Base-by-base conservation (phyloP, 2,329 filamentous ascomycete species). In the Leptographium radiaticola region DNA sequence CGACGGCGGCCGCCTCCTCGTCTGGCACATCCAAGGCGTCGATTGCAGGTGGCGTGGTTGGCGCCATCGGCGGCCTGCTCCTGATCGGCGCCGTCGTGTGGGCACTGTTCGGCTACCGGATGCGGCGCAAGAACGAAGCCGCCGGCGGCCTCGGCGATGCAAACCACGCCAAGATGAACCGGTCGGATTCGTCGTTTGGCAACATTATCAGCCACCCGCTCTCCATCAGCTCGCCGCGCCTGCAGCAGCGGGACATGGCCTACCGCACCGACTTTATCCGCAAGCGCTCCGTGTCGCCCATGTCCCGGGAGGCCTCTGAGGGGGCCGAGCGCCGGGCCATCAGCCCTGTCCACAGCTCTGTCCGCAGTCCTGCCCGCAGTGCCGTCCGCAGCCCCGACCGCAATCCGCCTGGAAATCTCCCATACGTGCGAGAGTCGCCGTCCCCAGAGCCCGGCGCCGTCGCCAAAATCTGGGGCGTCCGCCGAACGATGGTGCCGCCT, bases 181-280 rank as follows among this genome's bases (percentile, higher is more conserved):
- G 63, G 12, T 67, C 66, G 0, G 66, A 65, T 7, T 70, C 70
- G 31, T 69, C 67, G 6, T 75, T 73, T 53, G 69, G 71, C 56
- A 75, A 75, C 60, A 71, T 78, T 52, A 75, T 83, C 59, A 81
- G 76, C 57, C 74, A 82, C 60, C 71, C 83, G 56, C 71, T 83
- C 55, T 62, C 77, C 48, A 76, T 81, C 57, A 81, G 79, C 55
- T 74, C 83, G 59, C 70, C 81, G 57, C 71, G 80, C 52, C 67
- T 76, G 48, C 63, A 68, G 53, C 61, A 66, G 25, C 25, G 25
- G 25, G 66, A 69, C 31, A 57, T 57, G 49, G 65, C 65, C 40
- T 67, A 74, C 56, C 72, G 77, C 52, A 73, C 71, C 40, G 78
- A 81, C 61, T 81, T 81, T 60, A 73, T 75, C 43, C 74, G 71